Base-by-base conservation (phyloP, 208 protist species). In the Phytomonas sp. region DNA sequence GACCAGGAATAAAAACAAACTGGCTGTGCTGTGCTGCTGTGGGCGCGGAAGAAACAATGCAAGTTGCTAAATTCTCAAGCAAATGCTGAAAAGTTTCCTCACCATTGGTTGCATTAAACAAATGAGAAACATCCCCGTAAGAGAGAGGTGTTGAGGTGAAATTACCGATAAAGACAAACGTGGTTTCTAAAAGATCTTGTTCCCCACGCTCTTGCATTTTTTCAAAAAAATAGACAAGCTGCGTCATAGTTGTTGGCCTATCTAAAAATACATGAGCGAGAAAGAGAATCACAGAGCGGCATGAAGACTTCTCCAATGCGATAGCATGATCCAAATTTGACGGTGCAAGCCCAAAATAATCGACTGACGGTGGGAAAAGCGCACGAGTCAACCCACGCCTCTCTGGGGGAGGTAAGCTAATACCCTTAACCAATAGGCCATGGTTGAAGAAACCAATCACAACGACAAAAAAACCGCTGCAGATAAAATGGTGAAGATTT, bases 211-310 rank as follows among this genome's bases (percentile, higher is more conserved):
- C 79, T 65, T 96, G 84, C 87, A 96, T 93, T 11, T 84, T 76
- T 45, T 79, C 78, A 56, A 96, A 94, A 34, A 96, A 94, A 67
- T 60, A 73, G 33, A 74, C 68, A 8, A 96, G 69, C 29, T 72
- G 76, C 23, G 32, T 60, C 69, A 93, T 75, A n/a, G 86, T 92
- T 23, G 69, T 64, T 23, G 78, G 70, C 66, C 83, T 80, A 72
- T 96, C 91, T 6, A 96, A 80, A 67, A 92, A 78, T 10, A 96
- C 80, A 66, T 96, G 84, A 16, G 88, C 84, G 69, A 96, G 80
- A 52, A 94, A 75, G 36, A 93, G 75, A 31, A 92, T 81, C 10
- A 96, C 91, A 45, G 78, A 81, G 61, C 84, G 81, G n/a, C 89
- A 36, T n/a, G 82, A 77, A n/a, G 76, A 81, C 73, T 87, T 87